phyloP scores from a whole-genome alignment of 1,284 basidiomycete species.

The Marasmius fiardii region DNA sequence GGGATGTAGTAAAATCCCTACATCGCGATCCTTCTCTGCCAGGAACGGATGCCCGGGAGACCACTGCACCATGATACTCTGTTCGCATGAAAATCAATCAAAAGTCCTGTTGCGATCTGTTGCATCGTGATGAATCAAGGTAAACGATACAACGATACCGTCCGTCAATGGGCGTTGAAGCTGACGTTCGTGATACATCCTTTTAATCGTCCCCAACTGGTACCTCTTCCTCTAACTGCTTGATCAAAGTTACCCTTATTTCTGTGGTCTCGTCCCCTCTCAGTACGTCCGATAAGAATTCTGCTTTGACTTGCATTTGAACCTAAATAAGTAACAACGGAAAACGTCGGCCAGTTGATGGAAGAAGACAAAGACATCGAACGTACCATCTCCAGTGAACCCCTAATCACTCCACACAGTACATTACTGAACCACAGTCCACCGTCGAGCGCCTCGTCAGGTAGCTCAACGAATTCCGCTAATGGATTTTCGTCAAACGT shows the following conservation, averaged over 20 bases:
- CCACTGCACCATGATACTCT: too few relatives aligned
- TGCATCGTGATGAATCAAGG: too few relatives aligned
- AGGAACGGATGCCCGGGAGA: too few relatives aligned
- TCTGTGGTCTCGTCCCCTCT: conserved; percentile 95
- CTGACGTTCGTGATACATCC: too few relatives aligned
- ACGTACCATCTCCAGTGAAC: conserved; percentile 92
- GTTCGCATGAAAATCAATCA: too few relatives aligned
- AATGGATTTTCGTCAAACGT: conserved; percentile 95
- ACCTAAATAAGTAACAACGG: conserved; percentile 57
- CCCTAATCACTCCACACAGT: conserved; percentile 89
- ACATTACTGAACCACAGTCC: conserved; percentile 98
- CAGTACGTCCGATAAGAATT: conserved; percentile 88
- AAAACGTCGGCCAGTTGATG: conserved; percentile 14
- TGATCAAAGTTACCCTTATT: conserved; percentile 86
- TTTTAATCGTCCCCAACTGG: conserved; percentile 74
- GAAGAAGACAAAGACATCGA: conserved; percentile 20
- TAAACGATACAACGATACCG: too few relatives aligned
- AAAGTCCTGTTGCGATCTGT: too few relatives aligned
- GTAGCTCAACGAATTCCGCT: conserved; percentile 96
- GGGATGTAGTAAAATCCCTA: too few relatives aligned
- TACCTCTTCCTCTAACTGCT: conserved; percentile 94
- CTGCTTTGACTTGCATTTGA: conserved; percentile 93
- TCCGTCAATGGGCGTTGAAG: too few relatives aligned
- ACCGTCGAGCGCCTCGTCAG: conserved; percentile 87
- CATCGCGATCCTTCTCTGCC: too few relatives aligned